These are phyloP conservation scores for Flaveria floridana DNA, from an alignment of 140 eudicot genomes.

Conservation along the genomic window DNA sequence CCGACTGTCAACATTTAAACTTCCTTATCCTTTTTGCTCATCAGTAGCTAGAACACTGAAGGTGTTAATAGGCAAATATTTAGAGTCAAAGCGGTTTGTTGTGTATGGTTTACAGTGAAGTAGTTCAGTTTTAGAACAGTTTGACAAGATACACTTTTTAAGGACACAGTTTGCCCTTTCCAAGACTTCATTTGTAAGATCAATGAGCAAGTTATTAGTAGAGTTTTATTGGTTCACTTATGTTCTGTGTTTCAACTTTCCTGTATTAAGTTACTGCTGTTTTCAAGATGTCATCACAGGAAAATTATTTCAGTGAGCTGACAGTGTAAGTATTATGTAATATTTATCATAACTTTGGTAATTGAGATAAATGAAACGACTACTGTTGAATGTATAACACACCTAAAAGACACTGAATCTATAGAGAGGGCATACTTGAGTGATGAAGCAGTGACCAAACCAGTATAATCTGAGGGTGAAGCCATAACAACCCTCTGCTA, in stretches of 20 bases:
- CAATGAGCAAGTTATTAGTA: slow-evolving; percentile 23
- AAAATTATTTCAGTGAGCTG: neutral
- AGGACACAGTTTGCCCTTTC: neutral
- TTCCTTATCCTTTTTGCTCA: neutral
- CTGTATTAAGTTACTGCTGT: neutral
- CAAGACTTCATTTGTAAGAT: slow-evolving; percentile 28
- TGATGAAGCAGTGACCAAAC: neutral
- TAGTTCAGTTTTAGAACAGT: too few species aligned
- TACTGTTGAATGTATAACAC: too few species aligned
- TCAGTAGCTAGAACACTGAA: slow-evolving; percentile 12
- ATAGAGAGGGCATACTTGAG: too few species aligned
- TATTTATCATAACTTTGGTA: too few species aligned
- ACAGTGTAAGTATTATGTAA: neutral
- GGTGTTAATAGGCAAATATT: slow-evolving; percentile 29
- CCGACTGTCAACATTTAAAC: too few species aligned
- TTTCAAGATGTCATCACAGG: neutral
- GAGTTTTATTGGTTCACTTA: too few species aligned
- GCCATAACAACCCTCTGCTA: neutral
- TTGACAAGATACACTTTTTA: too few species aligned
- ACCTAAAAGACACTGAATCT: too few species aligned
- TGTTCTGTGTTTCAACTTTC: neutral
- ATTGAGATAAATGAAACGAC: too few species aligned
- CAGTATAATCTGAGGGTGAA: neutral
- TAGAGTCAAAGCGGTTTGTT: too few species aligned
- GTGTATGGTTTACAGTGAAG: too few species aligned